Evolutionary conservation across 805 yeast species (phyloP), one percentile per base, ranked within the genome.

Genomic region (Zygoascus flipseniorum): DNA sequence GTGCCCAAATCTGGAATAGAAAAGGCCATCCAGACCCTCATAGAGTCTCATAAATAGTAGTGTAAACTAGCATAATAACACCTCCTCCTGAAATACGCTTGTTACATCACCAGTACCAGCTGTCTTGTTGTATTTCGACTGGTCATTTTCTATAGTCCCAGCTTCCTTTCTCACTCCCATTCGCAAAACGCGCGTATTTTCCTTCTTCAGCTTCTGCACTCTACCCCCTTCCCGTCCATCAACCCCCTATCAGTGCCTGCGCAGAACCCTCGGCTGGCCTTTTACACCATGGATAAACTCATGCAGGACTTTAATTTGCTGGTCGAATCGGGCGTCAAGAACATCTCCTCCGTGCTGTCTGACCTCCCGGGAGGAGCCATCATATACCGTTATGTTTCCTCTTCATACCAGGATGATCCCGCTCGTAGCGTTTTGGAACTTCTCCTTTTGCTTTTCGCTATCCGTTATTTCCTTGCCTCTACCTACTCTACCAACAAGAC

Each of bases 331-430:
- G 52, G 57, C 14, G 31, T 51, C 43, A 35, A 41, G 18, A 54
- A 54, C 42, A 26, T 54, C 42, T 45, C 56, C 31, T n/a, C 48
- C 2, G 19, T 26, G 10, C 35, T 55, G 18, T 42, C 53, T 14
- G 50, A 47, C 18, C 50, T 74, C 31, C 77, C 77, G 2, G 77
- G 77, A 11, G 69, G 76, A 10, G 55, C 65, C 11, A 66, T 71
- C 37, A 55, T 71, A 18, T 62, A 66, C 53, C 67, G 89, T 53
- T 93, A 93, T 69, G 83, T 93, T 63, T 77, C 76, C 58, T 82
- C 89, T 11, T 89, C 97, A 1, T 90, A 90, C 67, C 89, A 89
- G 67, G 81, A 93, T 69, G 99, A 93, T 68, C 99, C 99, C 1
- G 77, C 89, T 56, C 80, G 99, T 62, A 86, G 98, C 0, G 64